Percentiles rank a stretch among this genome's conserved stretches.
phyloP scores from a whole-genome alignment of 768 basidiomycete species.

The Sarcodon aspratus region DNA sequence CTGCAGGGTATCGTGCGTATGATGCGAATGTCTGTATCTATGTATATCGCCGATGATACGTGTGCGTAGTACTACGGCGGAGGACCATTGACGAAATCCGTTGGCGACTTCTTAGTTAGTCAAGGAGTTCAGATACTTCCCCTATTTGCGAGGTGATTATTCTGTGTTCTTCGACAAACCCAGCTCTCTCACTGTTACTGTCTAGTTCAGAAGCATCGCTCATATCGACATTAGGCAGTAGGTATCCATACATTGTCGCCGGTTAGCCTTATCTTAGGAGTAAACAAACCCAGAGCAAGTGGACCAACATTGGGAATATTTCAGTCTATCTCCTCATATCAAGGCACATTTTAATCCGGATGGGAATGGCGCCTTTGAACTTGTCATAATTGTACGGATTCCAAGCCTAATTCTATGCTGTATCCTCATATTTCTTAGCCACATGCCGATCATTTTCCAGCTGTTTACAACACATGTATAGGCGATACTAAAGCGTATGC shows the following conservation, averaged over 20 bases:
- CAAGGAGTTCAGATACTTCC: conserved; percentile 5
- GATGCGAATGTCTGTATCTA: background rate
- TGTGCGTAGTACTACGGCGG: conserved; percentile 8
- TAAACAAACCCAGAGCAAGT: conserved; percentile 2
- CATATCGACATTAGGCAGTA: too few species aligned
- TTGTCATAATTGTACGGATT: conserved; percentile 10
- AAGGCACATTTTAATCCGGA: conserved; percentile 7
- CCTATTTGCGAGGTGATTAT: conserved; percentile 6
- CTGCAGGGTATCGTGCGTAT: conserved; percentile 6
- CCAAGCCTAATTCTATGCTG: background rate
- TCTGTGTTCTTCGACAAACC: background rate
- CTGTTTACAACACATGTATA: conserved; percentile 19
- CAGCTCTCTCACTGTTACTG: too few species aligned
- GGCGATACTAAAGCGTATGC: conserved; percentile 22
- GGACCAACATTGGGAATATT: conserved; percentile 13
- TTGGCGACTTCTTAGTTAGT: conserved; percentile 5
- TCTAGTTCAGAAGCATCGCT: too few species aligned
- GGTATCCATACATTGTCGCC: too few species aligned
- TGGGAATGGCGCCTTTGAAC: conserved; percentile 12
- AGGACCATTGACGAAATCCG: conserved; percentile 6
- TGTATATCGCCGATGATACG: background rate
- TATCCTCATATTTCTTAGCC: too few species aligned
- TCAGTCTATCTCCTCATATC: conserved; percentile 7
- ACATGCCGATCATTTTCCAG: too few species aligned
- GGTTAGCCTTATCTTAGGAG: too few species aligned